Percentiles rank a stretch among this genome's conserved stretches.
These are phyloP conservation scores for Cladosporium cucumerinum DNA, from an alignment of 2,329 filamentous ascomycete species.

Conservation along the genomic window DNA sequence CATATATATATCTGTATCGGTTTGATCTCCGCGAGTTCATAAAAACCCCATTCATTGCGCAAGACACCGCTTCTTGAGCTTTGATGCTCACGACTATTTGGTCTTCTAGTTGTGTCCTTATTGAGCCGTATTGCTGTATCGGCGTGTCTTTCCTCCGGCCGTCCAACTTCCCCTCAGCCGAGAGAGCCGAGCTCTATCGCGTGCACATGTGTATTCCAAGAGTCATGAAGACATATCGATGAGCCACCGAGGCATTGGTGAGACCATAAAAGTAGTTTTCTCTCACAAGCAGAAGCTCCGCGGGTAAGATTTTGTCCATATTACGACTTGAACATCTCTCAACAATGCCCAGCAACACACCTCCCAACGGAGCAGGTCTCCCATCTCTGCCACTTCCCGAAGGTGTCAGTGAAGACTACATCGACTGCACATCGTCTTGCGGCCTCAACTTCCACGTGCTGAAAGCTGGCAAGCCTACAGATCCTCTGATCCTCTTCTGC, in stretches of 20 bases:
- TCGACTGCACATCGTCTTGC: slow-evolving; percentile 52
- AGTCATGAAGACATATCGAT: neutral
- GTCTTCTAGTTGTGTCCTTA: neutral
- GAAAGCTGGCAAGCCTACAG: slow-evolving; percentile 49
- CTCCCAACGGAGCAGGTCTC: slow-evolving; percentile 1
- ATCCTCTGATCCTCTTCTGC: slow-evolving; percentile 58
- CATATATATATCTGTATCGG: too few relatives aligned
- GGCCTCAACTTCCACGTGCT: slow-evolving; percentile 62
- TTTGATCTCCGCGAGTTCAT: neutral
- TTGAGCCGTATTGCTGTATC: neutral
- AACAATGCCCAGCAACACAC: neutral
- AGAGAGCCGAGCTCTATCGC: neutral
- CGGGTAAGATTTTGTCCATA: neutral
- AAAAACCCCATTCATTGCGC: neutral
- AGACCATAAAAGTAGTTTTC: neutral
- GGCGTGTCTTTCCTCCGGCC: neutral
- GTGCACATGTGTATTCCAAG: neutral
- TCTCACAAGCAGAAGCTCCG: neutral
- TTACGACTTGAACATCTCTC: neutral
- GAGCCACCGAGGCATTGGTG: neutral
- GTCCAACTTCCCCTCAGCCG: neutral
- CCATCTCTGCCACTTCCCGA: slow-evolving; percentile 52
- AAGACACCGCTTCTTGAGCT: neutral
- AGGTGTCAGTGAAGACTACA: slow-evolving; percentile 54
- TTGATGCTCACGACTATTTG: neutral